Percentiles rank a stretch among this genome's conserved stretches.
Conservation (phyloP, 1,284 basidiomycete genomes). For the Heterobasidion irregulare region DNA sequence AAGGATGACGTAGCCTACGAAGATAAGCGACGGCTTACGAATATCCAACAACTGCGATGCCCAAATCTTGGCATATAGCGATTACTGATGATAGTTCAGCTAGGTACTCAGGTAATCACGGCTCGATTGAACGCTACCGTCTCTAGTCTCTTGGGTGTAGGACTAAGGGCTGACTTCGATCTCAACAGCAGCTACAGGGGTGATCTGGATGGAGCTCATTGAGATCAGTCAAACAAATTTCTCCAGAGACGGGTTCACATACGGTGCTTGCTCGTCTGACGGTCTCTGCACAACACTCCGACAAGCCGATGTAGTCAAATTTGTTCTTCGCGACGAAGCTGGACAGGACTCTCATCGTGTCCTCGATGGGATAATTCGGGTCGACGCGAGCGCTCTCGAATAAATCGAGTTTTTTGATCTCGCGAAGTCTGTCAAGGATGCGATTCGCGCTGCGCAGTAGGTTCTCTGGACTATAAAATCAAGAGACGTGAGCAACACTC, state of each 20-base stretch:
- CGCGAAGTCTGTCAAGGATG: constrained; percentile 31
- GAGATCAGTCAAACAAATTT: background rate
- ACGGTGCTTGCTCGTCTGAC: constrained; percentile 37
- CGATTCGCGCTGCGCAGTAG: constrained; percentile 27
- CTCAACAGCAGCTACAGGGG: constrained; percentile 40
- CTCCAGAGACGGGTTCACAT: background rate
- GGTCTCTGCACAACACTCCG: constrained; percentile 41
- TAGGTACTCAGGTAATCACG: background rate
- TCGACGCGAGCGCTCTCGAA: constrained; percentile 39
- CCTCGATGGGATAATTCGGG: constrained; percentile 25
- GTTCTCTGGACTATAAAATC: background rate
- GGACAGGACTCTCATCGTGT: constrained; percentile 23
- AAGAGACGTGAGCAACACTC: background rate
- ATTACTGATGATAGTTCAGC: constrained; percentile 20
- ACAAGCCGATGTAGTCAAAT: constrained; percentile 42
- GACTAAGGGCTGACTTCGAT: constrained; percentile 46
- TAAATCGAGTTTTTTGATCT: constrained; percentile 39
- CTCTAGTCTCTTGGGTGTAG: constrained; percentile 36
- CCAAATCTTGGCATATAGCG: constrained; percentile 31
- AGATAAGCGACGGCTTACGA: constrained; percentile 10
- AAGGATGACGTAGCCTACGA: background rate
- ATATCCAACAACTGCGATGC: constrained; percentile 46
- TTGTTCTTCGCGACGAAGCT: constrained; percentile 33
- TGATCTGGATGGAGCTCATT: constrained; percentile 22
- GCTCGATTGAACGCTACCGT: constrained; percentile 18